phyloP scores from a whole-genome alignment of 768 basidiomycete species.

The Hirschioporus abietinus region DNA sequence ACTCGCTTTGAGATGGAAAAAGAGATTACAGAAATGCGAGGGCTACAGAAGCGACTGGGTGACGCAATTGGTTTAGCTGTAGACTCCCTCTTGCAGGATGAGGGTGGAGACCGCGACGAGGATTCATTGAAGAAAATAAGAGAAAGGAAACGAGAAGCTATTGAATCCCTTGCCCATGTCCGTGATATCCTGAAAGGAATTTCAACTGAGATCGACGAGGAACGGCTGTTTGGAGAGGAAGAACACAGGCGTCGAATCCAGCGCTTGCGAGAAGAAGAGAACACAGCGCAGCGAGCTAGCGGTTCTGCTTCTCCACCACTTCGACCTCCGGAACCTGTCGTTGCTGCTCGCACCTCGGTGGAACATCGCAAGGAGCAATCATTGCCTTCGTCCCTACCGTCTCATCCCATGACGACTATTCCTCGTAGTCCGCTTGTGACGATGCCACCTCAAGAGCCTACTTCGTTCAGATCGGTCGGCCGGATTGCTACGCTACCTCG shows the following conservation, averaged over 20 bases:
- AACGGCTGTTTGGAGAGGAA: slow-evolving; percentile 55
- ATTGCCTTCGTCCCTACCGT: neutral
- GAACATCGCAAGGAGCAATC: neutral
- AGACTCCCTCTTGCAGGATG: slow-evolving; percentile 60
- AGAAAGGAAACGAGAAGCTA: slow-evolving; percentile 49
- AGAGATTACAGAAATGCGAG: slow-evolving; percentile 48
- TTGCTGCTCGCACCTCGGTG: slow-evolving; percentile 6
- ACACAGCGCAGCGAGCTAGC: slow-evolving; percentile 10
- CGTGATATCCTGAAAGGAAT: slow-evolving; percentile 64
- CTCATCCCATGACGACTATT: neutral
- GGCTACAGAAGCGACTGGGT: slow-evolving; percentile 60
- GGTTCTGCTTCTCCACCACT: slow-evolving; percentile 11
- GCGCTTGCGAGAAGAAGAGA: slow-evolving; percentile 13
- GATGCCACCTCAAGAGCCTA: slow-evolving; percentile 27
- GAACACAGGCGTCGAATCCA: slow-evolving; percentile 35
- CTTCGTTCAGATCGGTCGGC: slow-evolving; percentile 28
- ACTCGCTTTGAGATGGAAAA: slow-evolving; percentile 67
- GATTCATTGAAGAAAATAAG: slow-evolving; percentile 38
- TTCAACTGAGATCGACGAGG: slow-evolving; percentile 54
- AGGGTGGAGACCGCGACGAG: slow-evolving; percentile 35
- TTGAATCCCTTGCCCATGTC: slow-evolving; percentile 74
- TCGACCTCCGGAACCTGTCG: slow-evolving; percentile 16
- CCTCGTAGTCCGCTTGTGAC: slow-evolving; percentile 11
- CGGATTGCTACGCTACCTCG: slow-evolving; percentile 33
- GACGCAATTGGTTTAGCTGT: slow-evolving; percentile 72